Conservation (phyloP, 495 filamentous ascomycete genomes). For the Cairneyella variabilis region DNA sequence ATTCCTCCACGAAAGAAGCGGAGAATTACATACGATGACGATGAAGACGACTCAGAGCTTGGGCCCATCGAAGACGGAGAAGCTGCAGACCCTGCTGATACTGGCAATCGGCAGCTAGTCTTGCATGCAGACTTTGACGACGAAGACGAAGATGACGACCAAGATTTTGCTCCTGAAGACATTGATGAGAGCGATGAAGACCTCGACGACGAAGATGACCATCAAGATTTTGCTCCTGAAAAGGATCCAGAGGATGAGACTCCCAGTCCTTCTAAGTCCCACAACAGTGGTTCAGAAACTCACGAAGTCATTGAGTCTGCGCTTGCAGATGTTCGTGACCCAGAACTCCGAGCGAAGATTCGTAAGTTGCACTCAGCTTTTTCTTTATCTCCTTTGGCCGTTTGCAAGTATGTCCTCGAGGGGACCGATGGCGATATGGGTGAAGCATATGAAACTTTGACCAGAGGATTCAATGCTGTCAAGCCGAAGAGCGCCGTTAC, state of each 20-base stretch:
- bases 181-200: slow-evolving; percentile 18
- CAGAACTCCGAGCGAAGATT: slow-evolving; percentile 28
- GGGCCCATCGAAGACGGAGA: slow-evolving; percentile 1
- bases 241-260: neutral
- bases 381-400: slow-evolving; percentile 24
- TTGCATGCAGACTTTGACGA: slow-evolving; percentile 28
- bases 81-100: slow-evolving; percentile 11
- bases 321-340: slow-evolving; percentile 26
- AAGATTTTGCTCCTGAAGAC: slow-evolving; percentile 11
- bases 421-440: slow-evolving; percentile 14
- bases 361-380: slow-evolving; percentile 30
- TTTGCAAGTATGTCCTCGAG: slow-evolving; percentile 23
- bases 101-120: slow-evolving; percentile 16
- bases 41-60: slow-evolving; percentile 8
- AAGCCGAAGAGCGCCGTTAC: slow-evolving; percentile 19
- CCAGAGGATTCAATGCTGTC: slow-evolving; percentile 13
- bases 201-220: slow-evolving; percentile 26
- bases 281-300: neutral
- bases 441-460: slow-evolving; percentile 21
- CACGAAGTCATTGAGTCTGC: slow-evolving; percentile 14
- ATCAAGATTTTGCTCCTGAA: slow-evolving; percentile 23
- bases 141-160: slow-evolving; percentile 29
- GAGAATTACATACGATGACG: slow-evolving; percentile 43
- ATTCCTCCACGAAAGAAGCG: slow-evolving; percentile 77
- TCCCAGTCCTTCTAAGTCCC: neutral